A percentile compares a stretch with the other conserved stretches of the same genome.
phyloP scores from a whole-genome alignment of 2,329 filamentous ascomycete genomes.

The Penicillium sp. region DNA sequence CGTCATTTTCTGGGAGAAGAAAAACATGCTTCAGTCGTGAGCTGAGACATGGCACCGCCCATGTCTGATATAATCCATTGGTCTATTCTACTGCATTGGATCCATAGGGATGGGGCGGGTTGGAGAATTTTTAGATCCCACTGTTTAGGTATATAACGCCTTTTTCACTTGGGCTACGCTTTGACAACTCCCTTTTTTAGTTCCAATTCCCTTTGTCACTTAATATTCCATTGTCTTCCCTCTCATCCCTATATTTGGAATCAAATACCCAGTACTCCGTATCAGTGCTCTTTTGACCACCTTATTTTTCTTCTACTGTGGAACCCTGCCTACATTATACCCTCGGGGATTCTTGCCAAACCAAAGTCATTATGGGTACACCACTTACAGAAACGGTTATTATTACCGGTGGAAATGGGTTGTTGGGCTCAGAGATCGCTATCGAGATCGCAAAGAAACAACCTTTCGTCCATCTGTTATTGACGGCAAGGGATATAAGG shows the following conservation, averaged over 20 bases:
- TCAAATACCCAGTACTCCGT: not conserved
- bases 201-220: slow-evolving; percentile 2
- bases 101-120: slow-evolving; percentile 4
- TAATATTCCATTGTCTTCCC: slow-evolving; percentile 4
- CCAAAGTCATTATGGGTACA: slow-evolving; percentile 28
- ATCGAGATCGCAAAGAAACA: slow-evolving; percentile 37
- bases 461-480: slow-evolving; percentile 36
- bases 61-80: slow-evolving; percentile 13
- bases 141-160: slow-evolving; percentile 9
- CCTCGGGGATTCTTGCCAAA: not conserved
- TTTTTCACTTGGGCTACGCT: slow-evolving; percentile 7
- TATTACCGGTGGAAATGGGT: slow-evolving; percentile 38
- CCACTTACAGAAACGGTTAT: slow-evolving; percentile 38
- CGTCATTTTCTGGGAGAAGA: slow-evolving; percentile 8
- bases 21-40: slow-evolving; percentile 13
- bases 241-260: slow-evolving; percentile 1
- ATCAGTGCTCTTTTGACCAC: not conserved
- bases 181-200: not conserved
- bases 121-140: slow-evolving; percentile 10
- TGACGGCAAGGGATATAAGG: slow-evolving; percentile 32
- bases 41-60: slow-evolving; percentile 22
- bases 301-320: not conserved
- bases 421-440: slow-evolving; percentile 37
- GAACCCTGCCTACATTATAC: not conserved
- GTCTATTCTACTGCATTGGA: not conserved